Evolutionary conservation across 2,329 filamentous ascomycete species (phyloP), one percentile per base, ranked within the genome.

Genomic region (Xylariaceae sp.): DNA sequence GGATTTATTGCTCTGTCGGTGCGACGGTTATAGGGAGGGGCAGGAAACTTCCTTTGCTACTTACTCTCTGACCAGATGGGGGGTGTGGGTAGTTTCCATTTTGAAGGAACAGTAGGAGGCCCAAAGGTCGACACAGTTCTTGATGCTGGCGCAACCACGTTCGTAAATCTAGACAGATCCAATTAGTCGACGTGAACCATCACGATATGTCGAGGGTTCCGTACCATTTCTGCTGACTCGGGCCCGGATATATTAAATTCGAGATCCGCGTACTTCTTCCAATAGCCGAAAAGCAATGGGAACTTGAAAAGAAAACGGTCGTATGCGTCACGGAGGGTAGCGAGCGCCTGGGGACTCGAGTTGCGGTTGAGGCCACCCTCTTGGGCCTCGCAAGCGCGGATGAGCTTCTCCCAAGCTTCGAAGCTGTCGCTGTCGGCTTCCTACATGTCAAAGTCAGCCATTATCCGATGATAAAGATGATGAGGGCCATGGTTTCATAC

Each of bases 31-130:
- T 30, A 30, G 23, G 23, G 23, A 82, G 82, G 85, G 85, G 82
- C 81, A 82, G 81, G 81, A 86, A 87, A 86, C 72, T 73, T 81
- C 80, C 78, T 77, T 76, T 73, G 77, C 79, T 83, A 97, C 94
- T 97, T 96, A 99, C 94, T 97, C 94, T 96, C 94, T 88, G 79
- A 97, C 95, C 76, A 95, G 83, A 74, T 95, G 90, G 70, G 90
- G 84, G 73, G 96, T 92, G 78, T 99, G 94, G 68, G 90, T 94
- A 59, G 94, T 97, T 74, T 97, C 92, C 78, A 94, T 92, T 76
- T 97, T 97, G 85, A 97, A 97, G 70, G 87, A 85, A 79, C 93
- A 97, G 79, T 97, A 99, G 71, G 96, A 92, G 56, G 91, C 89
- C 94, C 94, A 99, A 61, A 99, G 81, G 74, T 99, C 94, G 70